Evolutionary conservation across 2,329 filamentous ascomycete genomes (phyloP), one percentile per base, ranked within the genome.

Genomic region (Teratosphaeria zuluensis): DNA sequence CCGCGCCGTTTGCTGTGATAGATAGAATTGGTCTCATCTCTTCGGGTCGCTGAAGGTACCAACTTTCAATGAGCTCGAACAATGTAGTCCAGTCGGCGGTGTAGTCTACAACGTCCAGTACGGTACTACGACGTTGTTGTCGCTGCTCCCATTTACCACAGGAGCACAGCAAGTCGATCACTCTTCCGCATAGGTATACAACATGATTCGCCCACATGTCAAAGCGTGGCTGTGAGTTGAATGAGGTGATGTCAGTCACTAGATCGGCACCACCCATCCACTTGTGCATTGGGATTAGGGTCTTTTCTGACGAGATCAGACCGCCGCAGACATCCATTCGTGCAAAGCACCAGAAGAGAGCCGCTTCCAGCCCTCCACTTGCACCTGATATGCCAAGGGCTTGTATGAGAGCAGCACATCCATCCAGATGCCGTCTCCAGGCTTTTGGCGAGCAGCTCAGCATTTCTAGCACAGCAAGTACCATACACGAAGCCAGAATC

Each of bases 141-240:
- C 64, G 59, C 54, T 69, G 66, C 54, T 69, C 66, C 68, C 68
- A 69, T 52, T 65, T 65, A 4, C 66, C 68, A 9, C 65, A 67
- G 4, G 60, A 63, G 58, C 67, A 69, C 11, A 72, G 65, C 1
- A 72, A 58, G 12, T 72, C 69, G 4, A 73, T 65, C 1, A 77
- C 76, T 58, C 75, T 76, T 3, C 81, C 78, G 55, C 76, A 79
- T 1, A 85, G 74, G 62, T 81, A 85, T 2, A 85, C 81, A 7
- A 81, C 76, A 62, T 81, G 81, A 63, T 84, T 84, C 33, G 82
- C 82, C 61, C 83, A 78, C 75, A 80, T 82, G 62, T 85, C 82
- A 74, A 58, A 78, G 63, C 51, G 68, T 3, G 74, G 73, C 19
- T 74, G 71, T 5, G 70, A 66, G 21, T 73, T 69, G 21, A 73